Base-by-base conservation (phyloP, 495 filamentous ascomycete species). In the Trichoderma asperelloides region DNA sequence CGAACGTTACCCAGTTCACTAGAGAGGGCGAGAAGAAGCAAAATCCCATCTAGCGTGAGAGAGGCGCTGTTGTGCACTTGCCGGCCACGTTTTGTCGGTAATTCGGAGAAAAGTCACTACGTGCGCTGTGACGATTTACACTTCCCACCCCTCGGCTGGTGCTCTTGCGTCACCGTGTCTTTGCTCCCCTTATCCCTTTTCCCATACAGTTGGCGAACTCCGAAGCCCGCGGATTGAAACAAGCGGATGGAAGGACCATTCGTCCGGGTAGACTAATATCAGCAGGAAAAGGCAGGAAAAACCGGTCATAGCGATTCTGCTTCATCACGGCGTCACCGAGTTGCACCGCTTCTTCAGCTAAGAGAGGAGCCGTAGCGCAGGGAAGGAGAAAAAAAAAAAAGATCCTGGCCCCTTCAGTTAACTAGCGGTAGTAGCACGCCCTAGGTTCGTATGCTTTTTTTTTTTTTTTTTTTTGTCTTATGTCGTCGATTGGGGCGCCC, bases 251-350 rank as follows among this genome's bases (percentile, higher is more conserved):
- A 16, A 18, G 55, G 23, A 37, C 5, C 33, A 37, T 37, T 37
- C 33, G 33, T 37, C 33, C 33, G 33, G 33, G 33, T 37, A n/a
- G n/a, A n/a, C n/a, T n/a, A 60, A 60, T 11, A 60, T 16, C 12
- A 60, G 15, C 47, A 51, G 47, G 47, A n/a, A 51, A n/a, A 47
- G 11, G 43, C 16, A 51, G n/a, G 16, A 51, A 23, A 51, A n/a
- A 9, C 47, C 55, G 55, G 55, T 30, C 55, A 60, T 30, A 28
- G 55, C 25, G 55, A 60, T 16, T 30, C 18, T 30, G 23, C 55
- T 30, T 60, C 55, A 60, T 60, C 55, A 60, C 55, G 55, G 55
- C 55, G 55, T 60, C 55, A 60, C 55, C 55, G 55, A 60, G 8
- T 16, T 60, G 55, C 55, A 60, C 55, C 23, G 23, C 55, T 60